Percentiles rank a stretch among this genome's conserved stretches.
Conservation (phyloP, 2,329 filamentous ascomycete genomes). For the Pyrenophora teres region DNA sequence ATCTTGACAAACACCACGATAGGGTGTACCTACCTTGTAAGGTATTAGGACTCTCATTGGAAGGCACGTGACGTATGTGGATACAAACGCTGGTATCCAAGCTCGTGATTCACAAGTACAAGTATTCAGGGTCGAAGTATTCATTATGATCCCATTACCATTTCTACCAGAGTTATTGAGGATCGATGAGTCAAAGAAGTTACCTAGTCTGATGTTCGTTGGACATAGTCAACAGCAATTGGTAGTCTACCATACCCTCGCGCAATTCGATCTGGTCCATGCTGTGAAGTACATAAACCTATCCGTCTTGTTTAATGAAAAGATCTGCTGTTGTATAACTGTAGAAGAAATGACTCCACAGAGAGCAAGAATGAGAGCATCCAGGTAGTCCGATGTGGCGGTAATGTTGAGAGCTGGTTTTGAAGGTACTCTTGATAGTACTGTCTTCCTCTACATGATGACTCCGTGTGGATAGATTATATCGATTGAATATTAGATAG, state of each 20-base stretch:
- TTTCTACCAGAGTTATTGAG: background rate
- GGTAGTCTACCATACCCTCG: background rate
- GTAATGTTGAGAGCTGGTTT: too few relatives aligned
- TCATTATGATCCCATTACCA: background rate
- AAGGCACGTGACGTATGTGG: background rate
- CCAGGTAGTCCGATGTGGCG: too few relatives aligned
- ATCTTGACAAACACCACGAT: background rate
- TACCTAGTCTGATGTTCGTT: too few relatives aligned
- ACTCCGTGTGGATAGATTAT: background rate
- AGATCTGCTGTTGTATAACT: too few relatives aligned
- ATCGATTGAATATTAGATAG: too few relatives aligned
- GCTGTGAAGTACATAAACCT: too few relatives aligned
- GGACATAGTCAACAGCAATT: too few relatives aligned
- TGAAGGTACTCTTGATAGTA: background rate
- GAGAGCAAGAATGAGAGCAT: too few relatives aligned
- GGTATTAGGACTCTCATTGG: background rate
- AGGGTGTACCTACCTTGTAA: too few relatives aligned
- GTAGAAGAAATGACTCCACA: too few relatives aligned
- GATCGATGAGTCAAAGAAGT: background rate
- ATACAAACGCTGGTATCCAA: background rate
- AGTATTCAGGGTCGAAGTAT: background rate
- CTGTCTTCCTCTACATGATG: background rate
- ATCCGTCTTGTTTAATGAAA: too few relatives aligned
- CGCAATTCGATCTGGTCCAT: too few relatives aligned
- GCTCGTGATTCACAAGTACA: slow-evolving; percentile 3